phyloP scores from a whole-genome alignment of 2,329 filamentous ascomycete genomes.

The Monosporascus sp. region DNA sequence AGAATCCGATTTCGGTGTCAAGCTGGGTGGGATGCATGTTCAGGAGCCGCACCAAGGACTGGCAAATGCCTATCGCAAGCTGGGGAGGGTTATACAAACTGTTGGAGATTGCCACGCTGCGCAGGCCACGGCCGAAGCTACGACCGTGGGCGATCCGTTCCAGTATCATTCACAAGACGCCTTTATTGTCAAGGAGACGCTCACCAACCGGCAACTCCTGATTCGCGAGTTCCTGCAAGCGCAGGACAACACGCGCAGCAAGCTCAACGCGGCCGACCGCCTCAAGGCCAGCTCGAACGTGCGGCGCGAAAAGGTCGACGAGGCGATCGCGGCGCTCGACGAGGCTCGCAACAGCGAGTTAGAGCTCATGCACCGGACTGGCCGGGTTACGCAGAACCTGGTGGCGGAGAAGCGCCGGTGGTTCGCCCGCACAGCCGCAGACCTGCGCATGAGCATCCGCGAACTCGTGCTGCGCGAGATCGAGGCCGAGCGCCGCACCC shows the following conservation, averaged over 20 bases:
- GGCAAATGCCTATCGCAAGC: slow-evolving; percentile 85
- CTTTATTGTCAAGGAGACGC: slow-evolving; percentile 95
- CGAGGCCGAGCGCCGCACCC: slow-evolving; percentile 85
- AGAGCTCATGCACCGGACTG: slow-evolving; percentile 78
- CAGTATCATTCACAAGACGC: slow-evolving; percentile 94
- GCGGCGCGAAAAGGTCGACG: slow-evolving; percentile 91
- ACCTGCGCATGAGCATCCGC: slow-evolving; percentile 76
- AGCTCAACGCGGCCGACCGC: slow-evolving; percentile 80
- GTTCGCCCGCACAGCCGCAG: slow-evolving; percentile 82
- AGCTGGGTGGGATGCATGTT: slow-evolving; percentile 77
- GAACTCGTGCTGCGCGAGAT: slow-evolving; percentile 95
- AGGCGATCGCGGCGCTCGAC: slow-evolving; percentile 86
- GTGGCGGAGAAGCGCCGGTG: slow-evolving; percentile 84
- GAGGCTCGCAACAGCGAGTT: slow-evolving; percentile 80
- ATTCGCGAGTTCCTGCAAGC: slow-evolving; percentile 90
- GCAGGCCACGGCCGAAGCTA: slow-evolving; percentile 93
- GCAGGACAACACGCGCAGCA: slow-evolving; percentile 77
- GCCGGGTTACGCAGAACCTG: slow-evolving; percentile 83
- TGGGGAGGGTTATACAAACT: slow-evolving; percentile 88
- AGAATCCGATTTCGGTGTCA: slow-evolving; percentile 90
- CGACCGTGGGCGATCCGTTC: slow-evolving; percentile 87
- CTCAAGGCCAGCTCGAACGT: slow-evolving; percentile 84
- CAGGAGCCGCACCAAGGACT: slow-evolving; percentile 89
- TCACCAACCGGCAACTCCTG: slow-evolving; percentile 95
- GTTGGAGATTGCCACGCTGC: slow-evolving; percentile 94